These are phyloP conservation scores for Capsicum chinense DNA, from an alignment of 257 asterid species.

Conservation along the genomic window DNA sequence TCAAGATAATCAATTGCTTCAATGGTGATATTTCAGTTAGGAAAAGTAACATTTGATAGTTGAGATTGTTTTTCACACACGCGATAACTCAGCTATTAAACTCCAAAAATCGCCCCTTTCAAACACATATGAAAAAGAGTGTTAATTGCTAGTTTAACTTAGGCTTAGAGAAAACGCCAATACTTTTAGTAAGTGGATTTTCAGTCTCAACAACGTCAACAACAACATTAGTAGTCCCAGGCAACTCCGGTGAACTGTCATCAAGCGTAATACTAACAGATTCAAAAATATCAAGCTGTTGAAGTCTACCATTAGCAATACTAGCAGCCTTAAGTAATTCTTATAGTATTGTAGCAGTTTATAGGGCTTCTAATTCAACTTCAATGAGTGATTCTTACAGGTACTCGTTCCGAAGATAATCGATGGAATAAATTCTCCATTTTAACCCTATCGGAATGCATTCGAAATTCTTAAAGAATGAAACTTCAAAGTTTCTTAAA, in stretches of 20 bases:
- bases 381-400: constrained; percentile 66
- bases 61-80: too few relatives aligned
- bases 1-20: not conserved
- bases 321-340: constrained; percentile 69
- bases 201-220: constrained; percentile 72
- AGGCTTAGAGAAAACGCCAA: constrained; percentile 79
- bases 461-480: constrained; percentile 43
- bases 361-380: constrained; percentile 64
- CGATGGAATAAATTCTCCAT: constrained; percentile 68
- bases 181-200: constrained; percentile 62
- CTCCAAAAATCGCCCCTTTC: not conserved
- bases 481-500: not conserved
- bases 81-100: too few relatives aligned
- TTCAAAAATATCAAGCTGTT: constrained; percentile 71
- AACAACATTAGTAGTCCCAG: constrained; percentile 83
- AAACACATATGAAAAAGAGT: not conserved
- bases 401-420: constrained; percentile 64
- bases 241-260: constrained; percentile 87
- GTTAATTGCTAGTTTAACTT: constrained; percentile 54
- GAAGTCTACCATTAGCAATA: constrained; percentile 63
- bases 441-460: constrained; percentile 50
- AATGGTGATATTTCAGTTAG: too few relatives aligned
- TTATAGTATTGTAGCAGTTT: constrained; percentile 64
- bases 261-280: constrained; percentile 77
- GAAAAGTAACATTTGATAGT: too few relatives aligned